A percentile compares a stretch with the other conserved stretches of the same genome.
Evolutionary conservation across 805 yeast genomes (phyloP).

Genomic region (Spathaspora arborariae): DNA sequence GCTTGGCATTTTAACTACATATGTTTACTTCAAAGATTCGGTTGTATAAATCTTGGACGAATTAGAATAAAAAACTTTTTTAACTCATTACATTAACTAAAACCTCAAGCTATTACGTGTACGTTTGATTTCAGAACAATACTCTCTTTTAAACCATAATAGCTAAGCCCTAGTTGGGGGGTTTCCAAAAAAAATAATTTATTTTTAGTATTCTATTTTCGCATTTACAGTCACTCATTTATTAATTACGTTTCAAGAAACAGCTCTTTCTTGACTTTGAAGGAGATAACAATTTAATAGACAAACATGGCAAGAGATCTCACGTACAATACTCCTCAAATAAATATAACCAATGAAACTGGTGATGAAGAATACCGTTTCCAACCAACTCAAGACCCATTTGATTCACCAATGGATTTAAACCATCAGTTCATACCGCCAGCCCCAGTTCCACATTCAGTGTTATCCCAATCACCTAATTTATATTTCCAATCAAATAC

Average conservation of each 20-base stretch:
- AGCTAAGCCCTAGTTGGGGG: background rate
- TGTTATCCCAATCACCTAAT: background rate
- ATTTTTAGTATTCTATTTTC: background rate
- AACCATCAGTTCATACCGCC: background rate
- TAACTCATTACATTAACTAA: no score
- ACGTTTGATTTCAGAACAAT: no score
- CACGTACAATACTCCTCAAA: conserved; percentile 20
- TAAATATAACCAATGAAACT: background rate
- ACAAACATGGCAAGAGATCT: conserved; percentile 11
- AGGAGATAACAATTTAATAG: background rate
- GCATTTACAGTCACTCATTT: background rate
- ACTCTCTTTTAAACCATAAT: no score
- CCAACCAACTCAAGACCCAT: background rate
- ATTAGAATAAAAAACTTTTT: no score
- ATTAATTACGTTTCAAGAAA: background rate
- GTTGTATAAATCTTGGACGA: no score
- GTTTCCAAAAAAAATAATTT: background rate
- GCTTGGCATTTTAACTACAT: no score
- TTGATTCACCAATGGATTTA: background rate
- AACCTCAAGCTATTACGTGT: no score
- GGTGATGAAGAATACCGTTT: background rate
- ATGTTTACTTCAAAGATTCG: no score
- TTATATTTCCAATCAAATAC: background rate
- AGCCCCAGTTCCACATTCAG: background rate
- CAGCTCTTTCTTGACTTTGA: background rate